A percentile compares a stretch with the other conserved stretches of the same genome.
phyloP scores from a whole-genome alignment of 768 basidiomycete species.

The Mycena metata region DNA sequence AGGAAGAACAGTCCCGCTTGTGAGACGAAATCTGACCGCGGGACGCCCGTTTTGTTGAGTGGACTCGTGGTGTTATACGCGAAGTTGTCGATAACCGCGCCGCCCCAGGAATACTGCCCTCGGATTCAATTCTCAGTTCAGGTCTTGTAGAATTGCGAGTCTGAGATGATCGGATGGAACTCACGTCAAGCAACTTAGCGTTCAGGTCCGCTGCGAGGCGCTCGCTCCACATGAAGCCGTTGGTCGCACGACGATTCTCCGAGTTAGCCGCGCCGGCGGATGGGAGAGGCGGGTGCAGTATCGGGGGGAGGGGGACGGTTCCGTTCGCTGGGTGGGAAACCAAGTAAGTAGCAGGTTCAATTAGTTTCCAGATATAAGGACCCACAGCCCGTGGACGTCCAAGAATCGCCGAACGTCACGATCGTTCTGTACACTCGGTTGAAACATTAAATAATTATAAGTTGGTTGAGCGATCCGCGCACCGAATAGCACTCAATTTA shows the following conservation, averaged over 20 bases:
- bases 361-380: background rate
- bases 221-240: conserved; percentile 51
- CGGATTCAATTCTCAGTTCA: background rate
- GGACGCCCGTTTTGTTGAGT: conserved; percentile 42
- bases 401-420: conserved; percentile 50
- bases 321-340: conserved; percentile 44
- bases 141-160: no score
- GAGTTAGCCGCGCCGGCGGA: conserved; percentile 47
- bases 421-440: conserved; percentile 39
- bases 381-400: conserved; percentile 48
- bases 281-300: conserved; percentile 49
- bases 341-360: background rate
- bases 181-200: conserved; percentile 48
- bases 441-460: no score
- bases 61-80: conserved; percentile 51
- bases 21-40: conserved; percentile 46
- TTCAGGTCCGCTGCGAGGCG: conserved; percentile 46
- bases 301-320: conserved; percentile 48
- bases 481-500: conserved; percentile 42
- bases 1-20: conserved; percentile 46
- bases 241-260: conserved; percentile 47
- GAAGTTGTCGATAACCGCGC: conserved; percentile 50
- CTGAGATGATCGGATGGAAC: conserved; percentile 12
- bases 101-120: conserved; percentile 50
- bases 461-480: no score